Conservation (phyloP, 116 monocot species). For the Posidonia oceanica region DNA sequence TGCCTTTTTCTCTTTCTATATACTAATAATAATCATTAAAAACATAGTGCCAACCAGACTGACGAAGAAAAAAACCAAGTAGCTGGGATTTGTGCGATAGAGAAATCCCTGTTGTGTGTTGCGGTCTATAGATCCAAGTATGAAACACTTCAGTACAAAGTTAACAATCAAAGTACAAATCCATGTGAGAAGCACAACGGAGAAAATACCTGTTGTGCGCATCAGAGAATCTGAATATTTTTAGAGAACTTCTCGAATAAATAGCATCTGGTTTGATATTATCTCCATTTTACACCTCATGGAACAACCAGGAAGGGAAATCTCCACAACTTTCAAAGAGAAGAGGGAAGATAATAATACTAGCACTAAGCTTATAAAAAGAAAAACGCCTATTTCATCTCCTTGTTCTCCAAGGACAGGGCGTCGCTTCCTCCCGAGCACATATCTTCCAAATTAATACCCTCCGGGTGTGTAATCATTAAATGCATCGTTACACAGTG, state of each 20-base stretch:
- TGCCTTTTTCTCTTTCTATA: too few relatives aligned
- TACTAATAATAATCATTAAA: too few relatives aligned
- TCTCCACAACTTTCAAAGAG: background rate
- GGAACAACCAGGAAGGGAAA: background rate
- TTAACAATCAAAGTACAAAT: too few relatives aligned
- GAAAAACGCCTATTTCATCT: background rate
- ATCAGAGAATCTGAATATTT: background rate
- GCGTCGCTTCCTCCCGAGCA: background rate
- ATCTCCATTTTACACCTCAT: slow-evolving; percentile 4
- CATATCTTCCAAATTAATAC: background rate
- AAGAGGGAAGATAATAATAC: slow-evolving; percentile 4
- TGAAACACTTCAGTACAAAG: too few relatives aligned
- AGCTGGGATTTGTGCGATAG: too few relatives aligned
- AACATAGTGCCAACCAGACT: too few relatives aligned
- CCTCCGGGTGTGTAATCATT: background rate
- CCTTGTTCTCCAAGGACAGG: background rate
- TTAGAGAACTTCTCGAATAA: background rate
- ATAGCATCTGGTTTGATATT: slow-evolving; percentile 8
- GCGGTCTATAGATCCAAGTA: too few relatives aligned
- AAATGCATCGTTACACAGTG: slow-evolving; percentile 29
- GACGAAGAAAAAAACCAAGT: too few relatives aligned
- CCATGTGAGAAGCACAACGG: too few relatives aligned
- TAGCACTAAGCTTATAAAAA: background rate
- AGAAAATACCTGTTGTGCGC: background rate
- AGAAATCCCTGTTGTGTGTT: too few relatives aligned